Percentiles rank a stretch among this genome's conserved stretches.
These are phyloP conservation scores for Erodium trifolium DNA, from an alignment of 441 rosid species.

Conservation along the genomic window DNA sequence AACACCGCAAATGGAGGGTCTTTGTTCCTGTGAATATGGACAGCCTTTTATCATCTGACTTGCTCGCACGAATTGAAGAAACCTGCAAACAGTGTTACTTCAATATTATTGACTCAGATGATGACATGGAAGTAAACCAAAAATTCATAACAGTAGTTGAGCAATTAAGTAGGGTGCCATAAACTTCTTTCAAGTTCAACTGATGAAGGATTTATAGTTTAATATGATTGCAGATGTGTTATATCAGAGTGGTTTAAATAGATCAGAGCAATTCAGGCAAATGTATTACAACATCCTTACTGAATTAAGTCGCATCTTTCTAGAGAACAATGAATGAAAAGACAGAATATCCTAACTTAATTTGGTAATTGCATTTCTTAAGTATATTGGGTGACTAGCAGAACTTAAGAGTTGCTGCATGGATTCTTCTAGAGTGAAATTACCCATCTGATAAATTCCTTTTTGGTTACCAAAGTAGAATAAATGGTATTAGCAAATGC, in stretches of 20 bases:
- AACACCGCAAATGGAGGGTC: slow-evolving; percentile 72
- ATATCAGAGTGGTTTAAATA: background rate
- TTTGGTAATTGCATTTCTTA: background rate
- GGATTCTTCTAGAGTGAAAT: no score
- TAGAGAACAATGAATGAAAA: background rate
- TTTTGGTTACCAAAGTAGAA: background rate
- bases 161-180: background rate
- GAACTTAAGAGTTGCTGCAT: background rate
- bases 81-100: slow-evolving; percentile 35
- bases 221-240: background rate
- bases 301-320: background rate
- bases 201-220: background rate
- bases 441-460: background rate
- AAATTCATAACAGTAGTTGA: background rate
- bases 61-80: slow-evolving; percentile 72
- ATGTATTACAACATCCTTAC: background rate
- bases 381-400: background rate
- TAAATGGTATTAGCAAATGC: background rate
- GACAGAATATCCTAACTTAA: background rate
- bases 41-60: slow-evolving; percentile 77
- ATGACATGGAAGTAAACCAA: background rate
- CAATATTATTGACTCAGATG: background rate
- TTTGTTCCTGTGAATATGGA: slow-evolving; percentile 84
- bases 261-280: background rate
- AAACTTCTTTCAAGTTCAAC: background rate